Evolutionary conservation across 106 monocot genomes (phyloP), one percentile per base, ranked within the genome.

Genomic region (Acorus calamus): DNA sequence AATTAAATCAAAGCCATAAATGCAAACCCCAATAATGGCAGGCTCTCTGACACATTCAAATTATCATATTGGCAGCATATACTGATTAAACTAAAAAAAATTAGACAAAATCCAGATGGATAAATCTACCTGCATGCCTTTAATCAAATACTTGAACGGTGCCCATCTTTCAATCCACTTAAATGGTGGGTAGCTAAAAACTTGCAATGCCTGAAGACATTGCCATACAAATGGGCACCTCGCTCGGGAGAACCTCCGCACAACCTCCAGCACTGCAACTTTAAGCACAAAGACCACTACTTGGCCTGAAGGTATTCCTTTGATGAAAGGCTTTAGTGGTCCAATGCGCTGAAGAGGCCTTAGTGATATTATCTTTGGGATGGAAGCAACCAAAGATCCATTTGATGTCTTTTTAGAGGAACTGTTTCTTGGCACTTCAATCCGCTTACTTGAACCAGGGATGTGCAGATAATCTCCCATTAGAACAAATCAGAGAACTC

Each of bases 81-180:
- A 28, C 1, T 28, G 28, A 28, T 28, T 28, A 28, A 28, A 28
- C 28, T 28, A 28, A 28, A 28, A 1, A 28, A 28, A 28, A 28
- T 0, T 28, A 28, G 28, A n/a, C n/a, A n/a, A 28, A 1, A 28
- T 13, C 44, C 8, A 28, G 46, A 44, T 45, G 6, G 3, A 9
- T 55, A 53, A 61, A 14, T 47, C 43, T 7, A 70, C 76, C 76
- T 76, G 63, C 4, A 70, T 44, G 50, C 82, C 69, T 71, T 73
- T 69, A 11, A 79, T 53, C 49, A 86, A 9, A 8, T 67, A 57
- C 44, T 60, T 63, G 56, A 86, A 44, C 48, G 79, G 86, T 53
- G 61, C 43, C 86, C 82, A 86, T 70, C 70, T 70, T 46, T 76
- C 64, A 56, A 82, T 66, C 86, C 82, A 86, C 53, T 71, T 82